Base-by-base conservation (phyloP, 2,329 filamentous ascomycete genomes). In the Xylaria sp. region DNA sequence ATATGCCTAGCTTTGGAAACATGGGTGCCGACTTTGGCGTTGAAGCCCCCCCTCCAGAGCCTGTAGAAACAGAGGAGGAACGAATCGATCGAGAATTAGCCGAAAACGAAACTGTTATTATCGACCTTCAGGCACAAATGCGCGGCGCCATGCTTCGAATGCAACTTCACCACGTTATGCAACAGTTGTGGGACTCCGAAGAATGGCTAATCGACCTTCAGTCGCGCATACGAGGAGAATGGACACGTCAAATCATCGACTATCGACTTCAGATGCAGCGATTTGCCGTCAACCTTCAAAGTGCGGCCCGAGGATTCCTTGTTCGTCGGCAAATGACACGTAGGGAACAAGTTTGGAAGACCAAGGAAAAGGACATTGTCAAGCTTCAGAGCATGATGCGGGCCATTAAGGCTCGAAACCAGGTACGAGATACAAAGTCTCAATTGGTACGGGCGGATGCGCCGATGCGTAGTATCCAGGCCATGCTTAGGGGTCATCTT, bases 21-120 rank as follows among this genome's bases (percentile, higher is more conserved):
- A 98, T 99, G 91, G 90, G 94, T 53, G 94, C 93, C 66, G 94
- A 95, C 73, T 97, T 99, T 81, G 93, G 92, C 38, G 90, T 94
- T 5, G 92, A 96, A 71, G 87, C 69, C 4, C 75, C 89, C 1
- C 84, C 90, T 58, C 91, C 90, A 0, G 89, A 93, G 71, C 90
- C 90, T 0, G 88, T 91, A 73, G 95, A 98, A 73, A 93, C 92
- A 0, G 94, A 98, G 70, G 92, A 98, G 72, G 93, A 98, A 71
- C 84, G 93, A 45, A 89, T 95, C 58, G 87, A 94, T 51, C 85
- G 93, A 57, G 92, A 97, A 74, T 78, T 99, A 3, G 84, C 82
- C 14, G 93, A 96, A 70, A 89, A 92, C 62, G 91, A 95, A 74
- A 78, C 77, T 0, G 79, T 82, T 3, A 87, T 98, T 45, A 71